A percentile compares a stretch with the other conserved stretches of the same genome.
These are phyloP conservation scores for Cladosporium oxysporum DNA, from an alignment of 2,329 filamentous ascomycete species.

Conservation along the genomic window DNA sequence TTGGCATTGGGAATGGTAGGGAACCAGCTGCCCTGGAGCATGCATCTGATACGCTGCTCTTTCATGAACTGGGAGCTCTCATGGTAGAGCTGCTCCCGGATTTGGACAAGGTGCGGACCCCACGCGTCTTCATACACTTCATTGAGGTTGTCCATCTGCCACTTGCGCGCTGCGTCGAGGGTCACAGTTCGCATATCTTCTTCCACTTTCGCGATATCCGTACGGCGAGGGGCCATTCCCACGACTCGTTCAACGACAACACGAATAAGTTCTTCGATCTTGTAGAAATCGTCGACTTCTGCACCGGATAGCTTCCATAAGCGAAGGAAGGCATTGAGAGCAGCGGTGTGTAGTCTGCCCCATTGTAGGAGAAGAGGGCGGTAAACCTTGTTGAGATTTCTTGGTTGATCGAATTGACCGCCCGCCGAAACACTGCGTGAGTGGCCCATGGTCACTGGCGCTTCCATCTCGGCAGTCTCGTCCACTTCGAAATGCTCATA, in stretches of 20 bases:
- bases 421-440: slow-evolving; percentile 30
- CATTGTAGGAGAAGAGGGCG: slow-evolving; percentile 87
- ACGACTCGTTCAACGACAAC: slow-evolving; percentile 90
- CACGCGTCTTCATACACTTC: slow-evolving; percentile 92
- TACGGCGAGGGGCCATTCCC: slow-evolving; percentile 76
- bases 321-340: slow-evolving; percentile 82
- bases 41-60: slow-evolving; percentile 88
- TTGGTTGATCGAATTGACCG: slow-evolving; percentile 41
- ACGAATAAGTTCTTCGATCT: slow-evolving; percentile 85
- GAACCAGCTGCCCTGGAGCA: slow-evolving; percentile 91
- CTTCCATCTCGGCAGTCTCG: slow-evolving; percentile 28
- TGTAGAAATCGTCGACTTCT: slow-evolving; percentile 83
- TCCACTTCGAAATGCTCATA: slow-evolving; percentile 97
- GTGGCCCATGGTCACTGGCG: slow-evolving; percentile 22
- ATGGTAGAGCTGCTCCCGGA: slow-evolving; percentile 86
- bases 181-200: slow-evolving; percentile 86
- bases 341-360: slow-evolving; percentile 84
- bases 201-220: slow-evolving; percentile 83
- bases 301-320: slow-evolving; percentile 91
- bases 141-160: slow-evolving; percentile 93
- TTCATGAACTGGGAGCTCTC: slow-evolving; percentile 96
- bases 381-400: slow-evolving; percentile 81
- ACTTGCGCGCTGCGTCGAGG: slow-evolving; percentile 71
- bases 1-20: slow-evolving; percentile 51
- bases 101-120: slow-evolving; percentile 83